These are phyloP conservation scores for Globisporangium irregulare DNA, from an alignment of 352 stramenopile genomes.

Conservation along the genomic window DNA sequence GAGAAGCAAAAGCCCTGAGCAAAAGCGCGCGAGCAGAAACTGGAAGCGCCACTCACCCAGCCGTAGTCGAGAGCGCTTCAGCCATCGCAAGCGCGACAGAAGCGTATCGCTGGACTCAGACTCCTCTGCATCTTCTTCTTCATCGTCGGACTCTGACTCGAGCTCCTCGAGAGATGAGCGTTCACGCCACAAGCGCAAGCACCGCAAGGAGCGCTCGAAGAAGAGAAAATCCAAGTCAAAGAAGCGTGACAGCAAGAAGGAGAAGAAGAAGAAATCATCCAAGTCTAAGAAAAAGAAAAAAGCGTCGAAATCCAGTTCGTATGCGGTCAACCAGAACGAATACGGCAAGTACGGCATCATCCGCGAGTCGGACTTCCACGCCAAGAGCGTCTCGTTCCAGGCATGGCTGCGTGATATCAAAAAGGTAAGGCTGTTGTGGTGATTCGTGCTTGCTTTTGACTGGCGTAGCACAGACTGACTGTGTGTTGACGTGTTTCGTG, in stretches of 20 bases:
- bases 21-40: conserved; percentile 1
- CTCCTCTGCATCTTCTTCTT: conserved; percentile 35
- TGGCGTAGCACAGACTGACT: background rate
- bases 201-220: conserved; percentile 26
- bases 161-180: conserved; percentile 21
- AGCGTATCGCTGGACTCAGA: conserved; percentile 21
- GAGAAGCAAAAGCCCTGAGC: background rate
- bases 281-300: conserved; percentile 25
- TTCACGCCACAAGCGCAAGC: conserved; percentile 17
- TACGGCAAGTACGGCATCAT: conserved; percentile 98
- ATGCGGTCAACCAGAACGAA: conserved; percentile 84
- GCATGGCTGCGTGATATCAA: conserved; percentile 94
- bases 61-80: conserved; percentile 14
- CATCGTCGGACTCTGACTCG: conserved; percentile 27
- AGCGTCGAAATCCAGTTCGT: conserved; percentile 22
- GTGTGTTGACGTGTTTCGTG: background rate
- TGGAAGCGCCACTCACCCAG: conserved; percentile 14
- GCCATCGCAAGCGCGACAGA: conserved; percentile 5
- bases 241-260: conserved; percentile 21
- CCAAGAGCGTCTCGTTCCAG: conserved; percentile 92
- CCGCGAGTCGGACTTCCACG: conserved; percentile 89
- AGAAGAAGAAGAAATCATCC: conserved; percentile 23
- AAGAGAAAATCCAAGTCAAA: conserved; percentile 16
- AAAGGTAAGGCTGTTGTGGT: conserved; percentile 40
- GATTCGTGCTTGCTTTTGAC: background rate